A percentile compares a stretch with the other conserved stretches of the same genome.
Conservation (phyloP, 768 basidiomycete species). For the Leccinum incarnatum region DNA sequence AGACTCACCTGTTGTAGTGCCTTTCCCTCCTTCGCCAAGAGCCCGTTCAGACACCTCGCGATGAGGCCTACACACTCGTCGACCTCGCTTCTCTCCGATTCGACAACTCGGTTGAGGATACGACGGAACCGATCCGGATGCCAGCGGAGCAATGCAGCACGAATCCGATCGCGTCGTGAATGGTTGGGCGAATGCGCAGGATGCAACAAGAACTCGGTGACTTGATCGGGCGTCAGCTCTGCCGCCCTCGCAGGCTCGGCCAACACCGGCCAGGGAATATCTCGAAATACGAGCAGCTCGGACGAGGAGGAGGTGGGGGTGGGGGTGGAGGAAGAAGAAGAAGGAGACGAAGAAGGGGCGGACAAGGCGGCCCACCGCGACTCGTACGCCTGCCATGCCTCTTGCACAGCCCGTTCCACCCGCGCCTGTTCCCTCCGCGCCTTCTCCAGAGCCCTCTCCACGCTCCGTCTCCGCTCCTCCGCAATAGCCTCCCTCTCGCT, state of each 20-base stretch:
- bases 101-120: slow-evolving; percentile 49
- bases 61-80: slow-evolving; percentile 66
- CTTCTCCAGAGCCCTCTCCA: slow-evolving; percentile 38
- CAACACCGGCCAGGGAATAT: slow-evolving; percentile 71
- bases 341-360: slow-evolving; percentile 1
- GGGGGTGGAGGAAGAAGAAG: not conserved
- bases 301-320: slow-evolving; percentile 25
- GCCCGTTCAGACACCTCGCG: slow-evolving; percentile 64
- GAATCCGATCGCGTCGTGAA: slow-evolving; percentile 63
- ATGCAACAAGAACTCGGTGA: slow-evolving; percentile 61
- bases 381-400: slow-evolving; percentile 68
- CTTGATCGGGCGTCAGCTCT: slow-evolving; percentile 53
- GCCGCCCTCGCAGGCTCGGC: slow-evolving; percentile 39
- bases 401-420: slow-evolving; percentile 43
- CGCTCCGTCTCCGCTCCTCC: slow-evolving; percentile 43
- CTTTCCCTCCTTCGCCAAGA: slow-evolving; percentile 44
- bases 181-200: slow-evolving; percentile 57
- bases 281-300: slow-evolving; percentile 52
- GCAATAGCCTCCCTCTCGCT: slow-evolving; percentile 45
- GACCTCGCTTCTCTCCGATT: slow-evolving; percentile 50
- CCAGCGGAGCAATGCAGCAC: slow-evolving; percentile 68
- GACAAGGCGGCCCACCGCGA: slow-evolving; percentile 55
- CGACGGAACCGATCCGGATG: slow-evolving; percentile 77
- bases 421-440: slow-evolving; percentile 43
- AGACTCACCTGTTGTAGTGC: slow-evolving; percentile 18